A percentile compares a stretch with the other conserved stretches of the same genome.
Conservation (phyloP, 106 monocot species). For the Dioscorea dumetorum region DNA sequence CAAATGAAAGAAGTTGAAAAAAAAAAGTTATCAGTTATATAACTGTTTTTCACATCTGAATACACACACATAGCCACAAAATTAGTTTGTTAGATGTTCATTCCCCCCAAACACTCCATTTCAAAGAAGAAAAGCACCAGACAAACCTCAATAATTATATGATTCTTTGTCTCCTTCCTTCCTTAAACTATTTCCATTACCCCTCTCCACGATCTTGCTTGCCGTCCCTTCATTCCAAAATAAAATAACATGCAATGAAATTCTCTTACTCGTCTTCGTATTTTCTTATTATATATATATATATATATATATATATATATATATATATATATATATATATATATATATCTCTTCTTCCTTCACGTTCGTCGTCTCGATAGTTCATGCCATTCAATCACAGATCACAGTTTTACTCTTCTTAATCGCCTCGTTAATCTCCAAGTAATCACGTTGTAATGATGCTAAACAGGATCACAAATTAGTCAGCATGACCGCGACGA, state of each 20-base stretch:
- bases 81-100: not conserved
- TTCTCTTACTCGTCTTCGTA: not conserved
- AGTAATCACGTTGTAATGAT: not conserved
- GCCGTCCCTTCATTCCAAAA: not conserved
- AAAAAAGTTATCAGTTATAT: not conserved
- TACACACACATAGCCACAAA: too few species aligned
- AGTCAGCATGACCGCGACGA: too few species aligned
- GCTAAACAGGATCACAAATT: not conserved
- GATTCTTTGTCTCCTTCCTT: not conserved
- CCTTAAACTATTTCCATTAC: not conserved
- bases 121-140: too few species aligned
- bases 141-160: not conserved
- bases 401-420: not conserved
- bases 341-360: too few species aligned
- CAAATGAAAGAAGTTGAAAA: too few species aligned
- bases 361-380: slow-evolving; percentile 7
- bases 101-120: too few species aligned
- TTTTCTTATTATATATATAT: too few species aligned
- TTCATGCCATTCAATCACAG: not conserved
- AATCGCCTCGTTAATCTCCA: not conserved
- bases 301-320: too few species aligned
- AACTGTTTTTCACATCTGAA: not conserved
- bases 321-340: too few species aligned
- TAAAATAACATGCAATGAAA: not conserved
- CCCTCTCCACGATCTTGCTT: slow-evolving; percentile 8